These are phyloP conservation scores for Rhytidhysteron rufulum DNA, from an alignment of 2,329 filamentous ascomycete genomes.

Conservation along the genomic window DNA sequence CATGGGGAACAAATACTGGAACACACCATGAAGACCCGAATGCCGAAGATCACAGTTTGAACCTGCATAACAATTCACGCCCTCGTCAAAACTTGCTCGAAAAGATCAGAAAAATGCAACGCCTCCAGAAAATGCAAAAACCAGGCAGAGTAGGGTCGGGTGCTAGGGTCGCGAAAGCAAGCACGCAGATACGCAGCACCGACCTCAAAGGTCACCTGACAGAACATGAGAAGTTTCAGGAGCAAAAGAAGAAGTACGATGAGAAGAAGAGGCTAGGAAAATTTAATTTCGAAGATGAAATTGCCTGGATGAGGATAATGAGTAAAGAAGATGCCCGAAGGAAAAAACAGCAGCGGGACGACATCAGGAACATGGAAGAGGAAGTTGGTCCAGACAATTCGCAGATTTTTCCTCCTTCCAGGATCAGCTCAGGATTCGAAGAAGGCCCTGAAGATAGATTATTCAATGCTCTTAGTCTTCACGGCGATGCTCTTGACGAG, in stretches of 20 bases:
- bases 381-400: no score
- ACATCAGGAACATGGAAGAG: constrained; percentile 2
- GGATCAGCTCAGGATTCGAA: no score
- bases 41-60: no score
- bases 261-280: constrained; percentile 9
- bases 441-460: not conserved
- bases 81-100: not conserved
- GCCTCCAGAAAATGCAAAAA: not conserved
- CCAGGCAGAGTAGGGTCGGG: not conserved
- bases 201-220: no score
- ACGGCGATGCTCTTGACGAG: constrained; percentile 12
- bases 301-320: constrained; percentile 26
- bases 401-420: no score
- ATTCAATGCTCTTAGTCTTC: not conserved
- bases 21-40: no score
- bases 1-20: no score
- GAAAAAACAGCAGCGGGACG: constrained; percentile 13
- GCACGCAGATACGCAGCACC: not conserved
- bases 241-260: constrained; percentile 19
- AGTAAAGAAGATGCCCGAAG: constrained; percentile 14
- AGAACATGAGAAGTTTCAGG: constrained; percentile 10
- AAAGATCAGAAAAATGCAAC: not conserved
- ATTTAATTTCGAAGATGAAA: constrained; percentile 19
- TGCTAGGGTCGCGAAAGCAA: not conserved
- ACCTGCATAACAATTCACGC: no score